These are phyloP conservation scores for Leccinum disarticulatum DNA, from an alignment of 768 basidiomycete species.

Conservation along the genomic window DNA sequence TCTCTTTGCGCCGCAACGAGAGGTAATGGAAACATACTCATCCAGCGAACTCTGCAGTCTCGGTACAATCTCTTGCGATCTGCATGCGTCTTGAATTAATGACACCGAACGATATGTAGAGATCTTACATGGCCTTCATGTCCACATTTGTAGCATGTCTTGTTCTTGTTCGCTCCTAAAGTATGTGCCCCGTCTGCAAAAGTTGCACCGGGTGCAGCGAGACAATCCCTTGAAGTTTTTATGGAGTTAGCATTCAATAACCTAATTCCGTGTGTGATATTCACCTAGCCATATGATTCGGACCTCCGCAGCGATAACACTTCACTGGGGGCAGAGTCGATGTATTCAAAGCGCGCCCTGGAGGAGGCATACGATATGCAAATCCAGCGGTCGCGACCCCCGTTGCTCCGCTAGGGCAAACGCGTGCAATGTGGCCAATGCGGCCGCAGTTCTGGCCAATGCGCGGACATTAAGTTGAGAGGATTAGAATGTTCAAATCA, in stretches of 20 bases:
- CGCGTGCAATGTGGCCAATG: slow-evolving; percentile 78
- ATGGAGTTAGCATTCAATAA: slow-evolving; percentile 7
- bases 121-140: slow-evolving; percentile 80
- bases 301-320: slow-evolving; percentile 87
- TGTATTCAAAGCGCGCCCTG: slow-evolving; percentile 72
- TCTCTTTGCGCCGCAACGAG: slow-evolving; percentile 9
- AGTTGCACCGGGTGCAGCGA: slow-evolving; percentile 65
- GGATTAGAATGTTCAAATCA: neutral
- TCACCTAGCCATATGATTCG: slow-evolving; percentile 84
- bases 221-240: slow-evolving; percentile 62
- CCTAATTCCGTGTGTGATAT: slow-evolving; percentile 2
- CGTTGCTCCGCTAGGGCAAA: slow-evolving; percentile 55
- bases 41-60: slow-evolving; percentile 49
- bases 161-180: slow-evolving; percentile 54
- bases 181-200: slow-evolving; percentile 44
- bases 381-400: slow-evolving; percentile 46
- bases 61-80: slow-evolving; percentile 69
- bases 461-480: slow-evolving; percentile 3
- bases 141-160: slow-evolving; percentile 88
- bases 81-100: slow-evolving; percentile 25
- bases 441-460: slow-evolving; percentile 69
- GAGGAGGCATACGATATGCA: slow-evolving; percentile 67
- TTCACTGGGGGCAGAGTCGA: slow-evolving; percentile 80
- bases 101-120: neutral
- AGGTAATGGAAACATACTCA: slow-evolving; percentile 30